Percentiles rank a stretch among this genome's conserved stretches.
phyloP scores from a whole-genome alignment of 257 asterid species.

The Penstemon newberryi region DNA sequence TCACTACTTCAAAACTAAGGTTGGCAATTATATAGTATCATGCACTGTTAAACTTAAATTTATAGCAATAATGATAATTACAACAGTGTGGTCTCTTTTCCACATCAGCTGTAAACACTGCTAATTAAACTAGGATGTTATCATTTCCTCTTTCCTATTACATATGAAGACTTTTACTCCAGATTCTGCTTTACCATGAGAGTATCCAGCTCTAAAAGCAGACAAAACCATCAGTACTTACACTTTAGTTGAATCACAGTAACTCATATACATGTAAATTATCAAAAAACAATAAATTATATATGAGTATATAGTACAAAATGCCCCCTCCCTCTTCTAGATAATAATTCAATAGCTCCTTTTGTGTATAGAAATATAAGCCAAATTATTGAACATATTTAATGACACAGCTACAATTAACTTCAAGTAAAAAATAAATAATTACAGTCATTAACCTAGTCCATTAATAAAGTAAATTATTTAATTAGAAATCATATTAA shows the following conservation, averaged over 20 bases:
- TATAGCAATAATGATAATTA: constrained; percentile 4
- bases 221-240: constrained; percentile 11
- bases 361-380: constrained; percentile 2
- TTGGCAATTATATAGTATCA: neutral
- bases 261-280: neutral
- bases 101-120: neutral
- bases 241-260: constrained; percentile 18
- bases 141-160: neutral
- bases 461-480: constrained; percentile 20
- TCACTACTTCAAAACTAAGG: neutral
- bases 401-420: constrained; percentile 20
- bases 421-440: constrained; percentile 27
- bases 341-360: neutral
- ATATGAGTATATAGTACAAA: too few relatives aligned
- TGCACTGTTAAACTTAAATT: neutral
- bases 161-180: neutral
- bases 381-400: constrained; percentile 20
- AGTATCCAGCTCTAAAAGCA: constrained; percentile 2
- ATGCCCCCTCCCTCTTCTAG: too few relatives aligned
- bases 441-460: constrained; percentile 19
- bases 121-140: constrained; percentile 6
- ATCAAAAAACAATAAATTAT: too few relatives aligned
- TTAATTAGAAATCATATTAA: constrained; percentile 20
- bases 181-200: neutral
- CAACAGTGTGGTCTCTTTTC: constrained; percentile 14